Percentiles rank a stretch among this genome's conserved stretches.
Conservation (phyloP, 2,329 filamentous ascomycete species). For the Alternaria triticimaculans region DNA sequence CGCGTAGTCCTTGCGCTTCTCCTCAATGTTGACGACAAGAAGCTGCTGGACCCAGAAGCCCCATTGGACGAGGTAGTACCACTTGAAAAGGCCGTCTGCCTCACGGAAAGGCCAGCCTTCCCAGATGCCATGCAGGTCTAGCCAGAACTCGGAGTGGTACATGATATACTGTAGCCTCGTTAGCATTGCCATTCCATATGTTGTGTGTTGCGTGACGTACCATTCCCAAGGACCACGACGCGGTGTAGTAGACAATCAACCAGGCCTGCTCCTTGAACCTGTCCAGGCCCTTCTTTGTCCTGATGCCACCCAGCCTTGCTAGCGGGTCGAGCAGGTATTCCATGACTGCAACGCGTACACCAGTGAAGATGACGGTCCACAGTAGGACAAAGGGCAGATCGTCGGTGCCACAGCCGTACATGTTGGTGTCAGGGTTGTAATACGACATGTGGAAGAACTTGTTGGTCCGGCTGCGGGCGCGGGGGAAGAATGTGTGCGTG, state of each 20-base stretch:
- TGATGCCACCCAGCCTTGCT: conserved; percentile 74
- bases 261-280: conserved; percentile 95
- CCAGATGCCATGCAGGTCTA: conserved; percentile 82
- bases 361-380: conserved; percentile 85
- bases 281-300: conserved; percentile 75
- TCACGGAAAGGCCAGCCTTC: conserved; percentile 82
- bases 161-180: conserved; percentile 72
- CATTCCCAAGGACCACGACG: conserved; percentile 85
- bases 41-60: conserved; percentile 96
- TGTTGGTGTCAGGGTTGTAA: conserved; percentile 70
- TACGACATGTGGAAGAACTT: conserved; percentile 92
- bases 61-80: conserved; percentile 88
- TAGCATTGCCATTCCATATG: conserved; percentile 9
- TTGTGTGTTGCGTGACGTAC: conserved; percentile 56
- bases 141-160: conserved; percentile 76
- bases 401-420: conserved; percentile 79
- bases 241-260: conserved; percentile 81
- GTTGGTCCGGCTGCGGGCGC: conserved; percentile 76
- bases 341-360: conserved; percentile 81
- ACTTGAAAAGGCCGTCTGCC: conserved; percentile 76
- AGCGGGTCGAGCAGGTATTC: conserved; percentile 85
- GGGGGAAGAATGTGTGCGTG: conserved; percentile 82
- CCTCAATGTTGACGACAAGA: conserved; percentile 91
- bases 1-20: conserved; percentile 90
- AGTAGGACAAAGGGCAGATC: conserved; percentile 79